A percentile compares a stretch with the other conserved stretches of the same genome.
Conservation (phyloP, 495 filamentous ascomycete genomes). For the Penicillium herquei region DNA sequence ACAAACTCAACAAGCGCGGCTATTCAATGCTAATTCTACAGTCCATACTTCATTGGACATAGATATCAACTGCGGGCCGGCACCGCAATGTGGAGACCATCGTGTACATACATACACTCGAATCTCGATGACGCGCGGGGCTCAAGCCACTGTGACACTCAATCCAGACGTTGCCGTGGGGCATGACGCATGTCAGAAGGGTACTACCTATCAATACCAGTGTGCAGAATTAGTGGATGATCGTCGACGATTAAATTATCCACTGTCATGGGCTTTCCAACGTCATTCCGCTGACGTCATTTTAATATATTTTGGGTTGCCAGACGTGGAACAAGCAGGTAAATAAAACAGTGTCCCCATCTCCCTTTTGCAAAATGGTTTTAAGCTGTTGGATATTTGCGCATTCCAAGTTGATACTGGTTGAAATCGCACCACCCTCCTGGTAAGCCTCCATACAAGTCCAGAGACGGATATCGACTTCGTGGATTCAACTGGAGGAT, state of each 20-base stretch:
- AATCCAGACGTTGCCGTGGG: not conserved
- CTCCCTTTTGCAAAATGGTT: not conserved
- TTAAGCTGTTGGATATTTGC: not conserved
- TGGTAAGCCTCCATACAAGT: not conserved
- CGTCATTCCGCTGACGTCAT: conserved; percentile 7
- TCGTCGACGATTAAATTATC: not conserved
- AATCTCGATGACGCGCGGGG: conserved; percentile 2
- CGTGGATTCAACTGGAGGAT: not conserved
- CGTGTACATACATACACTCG: too few species aligned
- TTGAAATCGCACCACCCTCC: not conserved
- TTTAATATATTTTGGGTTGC: conserved; percentile 3
- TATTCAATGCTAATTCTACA: too few species aligned
- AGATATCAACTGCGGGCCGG: too few species aligned
- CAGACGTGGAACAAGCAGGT: conserved; percentile 1
- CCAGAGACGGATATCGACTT: too few species aligned
- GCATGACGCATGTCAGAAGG: conserved; percentile 1
- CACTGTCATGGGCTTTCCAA: not conserved
- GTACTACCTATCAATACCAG: too few species aligned
- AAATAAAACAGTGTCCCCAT: conserved; percentile 2
- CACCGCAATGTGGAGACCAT: too few species aligned
- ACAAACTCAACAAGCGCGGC: too few species aligned
- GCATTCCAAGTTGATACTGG: not conserved
- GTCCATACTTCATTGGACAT: too few species aligned
- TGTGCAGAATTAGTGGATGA: not conserved
- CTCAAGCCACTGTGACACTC: conserved; percentile 3